These are phyloP conservation scores for Capsella rubella DNA, from an alignment of 441 rosid species.

Conservation along the genomic window DNA sequence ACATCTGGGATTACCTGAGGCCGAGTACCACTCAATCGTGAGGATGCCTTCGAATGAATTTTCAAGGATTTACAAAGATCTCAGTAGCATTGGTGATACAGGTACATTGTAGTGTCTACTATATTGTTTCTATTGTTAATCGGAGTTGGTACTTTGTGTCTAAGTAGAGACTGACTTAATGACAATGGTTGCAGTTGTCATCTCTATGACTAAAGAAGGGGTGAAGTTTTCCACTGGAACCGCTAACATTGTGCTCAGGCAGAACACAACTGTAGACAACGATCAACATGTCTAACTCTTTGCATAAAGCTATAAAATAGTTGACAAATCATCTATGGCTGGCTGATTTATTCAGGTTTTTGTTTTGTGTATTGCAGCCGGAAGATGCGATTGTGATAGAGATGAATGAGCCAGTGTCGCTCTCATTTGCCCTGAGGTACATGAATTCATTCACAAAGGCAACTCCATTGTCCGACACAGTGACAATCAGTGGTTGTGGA, in stretches of 20 bases:
- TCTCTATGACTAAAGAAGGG: slow-evolving; percentile 94
- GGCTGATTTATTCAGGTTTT: slow-evolving; percentile 5
- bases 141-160: background rate
- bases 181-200: slow-evolving; percentile 59
- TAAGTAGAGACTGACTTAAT: background rate
- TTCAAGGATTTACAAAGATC: slow-evolving; percentile 90
- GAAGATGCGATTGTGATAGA: slow-evolving; percentile 86
- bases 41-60: slow-evolving; percentile 88
- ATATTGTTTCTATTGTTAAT: background rate
- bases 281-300: slow-evolving; percentile 33
- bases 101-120: slow-evolving; percentile 39
- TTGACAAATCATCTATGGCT: slow-evolving; percentile 1
- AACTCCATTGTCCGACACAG: slow-evolving; percentile 77
- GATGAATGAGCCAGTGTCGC: slow-evolving; percentile 92
- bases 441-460: slow-evolving; percentile 98
- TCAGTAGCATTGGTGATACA: slow-evolving; percentile 90
- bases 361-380: slow-evolving; percentile 60
- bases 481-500: slow-evolving; percentile 96
- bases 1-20: slow-evolving; percentile 95
- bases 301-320: too few species aligned
- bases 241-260: slow-evolving; percentile 88
- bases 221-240: slow-evolving; percentile 92
- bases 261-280: slow-evolving; percentile 91
- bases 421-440: slow-evolving; percentile 94
- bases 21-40: slow-evolving; percentile 92